Evolutionary conservation across 2,329 filamentous ascomycete genomes (phyloP).

Genomic region (Daldinia sp.): DNA sequence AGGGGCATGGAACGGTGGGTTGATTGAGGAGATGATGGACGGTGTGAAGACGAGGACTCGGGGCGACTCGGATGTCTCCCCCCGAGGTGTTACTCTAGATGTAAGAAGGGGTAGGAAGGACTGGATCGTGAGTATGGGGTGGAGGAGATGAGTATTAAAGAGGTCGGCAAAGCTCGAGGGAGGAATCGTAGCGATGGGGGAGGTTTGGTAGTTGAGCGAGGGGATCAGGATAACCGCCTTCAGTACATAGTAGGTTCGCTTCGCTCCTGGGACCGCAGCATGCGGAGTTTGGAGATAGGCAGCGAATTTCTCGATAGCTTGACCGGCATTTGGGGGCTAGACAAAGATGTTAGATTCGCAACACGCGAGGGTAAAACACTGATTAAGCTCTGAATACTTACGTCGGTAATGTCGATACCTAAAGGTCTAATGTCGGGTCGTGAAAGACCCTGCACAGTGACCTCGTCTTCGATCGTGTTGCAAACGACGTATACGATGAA

Average conservation of each 20-base stretch:
- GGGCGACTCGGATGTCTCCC: constrained; percentile 57
- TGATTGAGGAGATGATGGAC: constrained; percentile 80
- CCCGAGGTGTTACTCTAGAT: constrained; percentile 58
- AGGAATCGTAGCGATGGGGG: constrained; percentile 84
- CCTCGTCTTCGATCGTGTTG: constrained; percentile 84
- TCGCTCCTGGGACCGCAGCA: constrained; percentile 77
- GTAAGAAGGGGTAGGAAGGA: constrained; percentile 84
- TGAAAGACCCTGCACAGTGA: constrained; percentile 77
- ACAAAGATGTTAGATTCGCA: constrained; percentile 30
- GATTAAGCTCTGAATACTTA: constrained; percentile 51
- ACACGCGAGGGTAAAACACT: background rate
- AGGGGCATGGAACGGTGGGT: constrained; percentile 81
- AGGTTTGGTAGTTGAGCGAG: constrained; percentile 79
- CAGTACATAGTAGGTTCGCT: constrained; percentile 77
- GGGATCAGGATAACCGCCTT: constrained; percentile 86
- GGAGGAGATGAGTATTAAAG: constrained; percentile 89
- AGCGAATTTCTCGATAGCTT: constrained; percentile 76
- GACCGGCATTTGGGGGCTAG: constrained; percentile 72
- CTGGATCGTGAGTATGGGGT: constrained; percentile 88
- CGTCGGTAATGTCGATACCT: constrained; percentile 82
- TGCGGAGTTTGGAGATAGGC: constrained; percentile 77
- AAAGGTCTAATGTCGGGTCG: constrained; percentile 83
- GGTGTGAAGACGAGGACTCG: constrained; percentile 82
- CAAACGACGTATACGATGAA: constrained; percentile 95
- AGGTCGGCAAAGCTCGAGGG: constrained; percentile 87